Base-by-base conservation (phyloP, 257 asterid genomes). In the Henckelia pumila region DNA sequence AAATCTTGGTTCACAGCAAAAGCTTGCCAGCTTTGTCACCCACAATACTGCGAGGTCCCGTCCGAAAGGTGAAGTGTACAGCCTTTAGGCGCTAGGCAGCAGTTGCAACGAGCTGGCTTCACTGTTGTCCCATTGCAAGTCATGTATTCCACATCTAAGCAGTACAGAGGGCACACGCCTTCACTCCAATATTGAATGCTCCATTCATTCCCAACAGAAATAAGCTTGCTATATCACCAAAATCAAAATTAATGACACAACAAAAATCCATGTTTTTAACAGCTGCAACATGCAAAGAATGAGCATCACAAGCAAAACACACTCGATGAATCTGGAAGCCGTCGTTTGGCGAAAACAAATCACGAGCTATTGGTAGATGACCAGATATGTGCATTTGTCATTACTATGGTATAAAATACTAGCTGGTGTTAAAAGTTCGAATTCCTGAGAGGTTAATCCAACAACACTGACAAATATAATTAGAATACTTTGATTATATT, bases 31-130 rank as follows among this genome's bases (percentile, higher is more conserved):
- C 6, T 26, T 59, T 28, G 3, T 71, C 16, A 53, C 30, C 44
- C 8, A 44, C 79, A 75, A 64, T 56, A 33, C 8, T 44, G 20
- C 0, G 71, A 13, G 8, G 17, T n/a, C 32, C 80, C 76, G 21
- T 66, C 67, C 3, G 73, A 20, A 61, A 70, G 66, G 73, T 75
- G 70, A 53, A 75, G 80, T 7, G 76, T 70, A 65, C 76, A 76
- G 29, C 75, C 73, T 56, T 66, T 65, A 7, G 4, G 66, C 67
- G 24, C 73, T 24, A 66, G 17, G 55, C 76, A 76, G 55, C 80
- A 76, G 56, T 70, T n/a, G 75, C 76, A 70, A 7, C 73, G n/a
- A n/a, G n/a, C 24, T 5, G 9, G 13, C 28, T 11, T 11, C 20
- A 28, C 50, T 26, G 20, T 52, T 52, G 50, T 50, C 50, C 50